These are phyloP conservation scores for Melastoma candidum DNA, from an alignment of 441 rosid genomes.

Conservation along the genomic window DNA sequence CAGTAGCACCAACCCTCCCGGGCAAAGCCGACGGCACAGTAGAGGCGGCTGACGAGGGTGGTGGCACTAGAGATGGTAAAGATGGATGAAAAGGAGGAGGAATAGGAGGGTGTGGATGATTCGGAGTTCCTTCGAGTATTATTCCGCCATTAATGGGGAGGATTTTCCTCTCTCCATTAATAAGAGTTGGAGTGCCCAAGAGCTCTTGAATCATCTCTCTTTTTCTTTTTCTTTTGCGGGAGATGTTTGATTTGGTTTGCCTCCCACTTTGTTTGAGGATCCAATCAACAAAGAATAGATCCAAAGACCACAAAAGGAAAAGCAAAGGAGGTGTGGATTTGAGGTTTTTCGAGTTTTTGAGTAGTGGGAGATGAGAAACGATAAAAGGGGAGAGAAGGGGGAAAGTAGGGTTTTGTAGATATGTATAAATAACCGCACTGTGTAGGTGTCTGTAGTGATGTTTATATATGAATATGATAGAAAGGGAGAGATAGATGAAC, in stretches of 20 bases:
- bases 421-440: too few species aligned
- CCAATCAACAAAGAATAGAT: slow-evolving; percentile 42
- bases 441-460: too few species aligned
- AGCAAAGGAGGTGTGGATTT: slow-evolving; percentile 26
- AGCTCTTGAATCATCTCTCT: slow-evolving; percentile 65
- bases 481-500: too few species aligned
- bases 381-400: too few species aligned
- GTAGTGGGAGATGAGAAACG: too few species aligned
- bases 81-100: background rate
- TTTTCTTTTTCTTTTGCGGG: slow-evolving; percentile 3
- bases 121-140: slow-evolving; percentile 34
- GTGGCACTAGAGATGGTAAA: slow-evolving; percentile 20
- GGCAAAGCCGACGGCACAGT: slow-evolving; percentile 1
- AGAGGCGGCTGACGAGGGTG: slow-evolving; percentile 29
- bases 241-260: background rate
- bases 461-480: too few species aligned
- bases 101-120: slow-evolving; percentile 8
- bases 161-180: slow-evolving; percentile 41
- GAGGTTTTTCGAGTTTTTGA: slow-evolving; percentile 12
- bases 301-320: slow-evolving; percentile 37
- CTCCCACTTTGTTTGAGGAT: slow-evolving; percentile 5
- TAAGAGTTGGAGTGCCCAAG: slow-evolving; percentile 37
- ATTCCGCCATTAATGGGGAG: slow-evolving; percentile 24
- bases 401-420: too few species aligned
- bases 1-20: slow-evolving; percentile 4